These are phyloP conservation scores for Lactarius sanguifluus DNA, from an alignment of 768 basidiomycete genomes.

Conservation along the genomic window DNA sequence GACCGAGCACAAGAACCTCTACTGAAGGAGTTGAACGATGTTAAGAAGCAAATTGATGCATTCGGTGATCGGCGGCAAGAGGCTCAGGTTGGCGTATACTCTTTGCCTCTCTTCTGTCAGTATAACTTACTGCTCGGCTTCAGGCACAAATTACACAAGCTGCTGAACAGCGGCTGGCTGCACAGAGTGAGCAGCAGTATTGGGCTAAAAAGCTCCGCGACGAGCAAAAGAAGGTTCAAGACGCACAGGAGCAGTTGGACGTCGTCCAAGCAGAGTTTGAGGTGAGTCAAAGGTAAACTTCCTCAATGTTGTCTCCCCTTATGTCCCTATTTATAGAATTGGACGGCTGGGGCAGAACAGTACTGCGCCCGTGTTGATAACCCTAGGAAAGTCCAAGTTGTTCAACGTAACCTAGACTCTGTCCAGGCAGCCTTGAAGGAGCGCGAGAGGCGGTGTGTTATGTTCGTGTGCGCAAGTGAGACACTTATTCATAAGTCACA, in stretches of 20 bases:
- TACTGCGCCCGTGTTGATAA: constrained; percentile 59
- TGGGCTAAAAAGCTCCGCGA: constrained; percentile 53
- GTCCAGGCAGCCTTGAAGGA: constrained; percentile 64
- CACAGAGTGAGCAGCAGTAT: constrained; percentile 48
- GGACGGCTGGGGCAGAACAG: constrained; percentile 62
- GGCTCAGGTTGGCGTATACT: constrained; percentile 46
- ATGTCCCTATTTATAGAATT: constrained; percentile 43
- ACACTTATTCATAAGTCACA: constrained; percentile 33
- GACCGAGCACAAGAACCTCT: constrained; percentile 48
- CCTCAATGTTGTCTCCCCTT: not conserved
- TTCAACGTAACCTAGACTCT: constrained; percentile 62
- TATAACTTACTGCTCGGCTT: constrained; percentile 9
- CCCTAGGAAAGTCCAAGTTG: constrained; percentile 53
- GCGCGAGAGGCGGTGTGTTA: constrained; percentile 58
- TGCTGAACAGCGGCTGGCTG: constrained; percentile 48
- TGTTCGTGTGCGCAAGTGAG: constrained; percentile 12
- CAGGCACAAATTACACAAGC: constrained; percentile 54
- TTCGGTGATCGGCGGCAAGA: constrained; percentile 47
- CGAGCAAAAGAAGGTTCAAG: constrained; percentile 48
- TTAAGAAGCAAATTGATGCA: constrained; percentile 52
- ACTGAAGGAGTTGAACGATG: constrained; percentile 43
- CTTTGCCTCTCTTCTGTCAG: constrained; percentile 5
- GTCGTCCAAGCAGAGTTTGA: constrained; percentile 61
- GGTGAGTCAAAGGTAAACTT: constrained; percentile 41
- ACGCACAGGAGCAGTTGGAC: constrained; percentile 47